Evolutionary conservation across 139 green algal genomes (phyloP).

Genomic region (Coccomyxa sp.): DNA sequence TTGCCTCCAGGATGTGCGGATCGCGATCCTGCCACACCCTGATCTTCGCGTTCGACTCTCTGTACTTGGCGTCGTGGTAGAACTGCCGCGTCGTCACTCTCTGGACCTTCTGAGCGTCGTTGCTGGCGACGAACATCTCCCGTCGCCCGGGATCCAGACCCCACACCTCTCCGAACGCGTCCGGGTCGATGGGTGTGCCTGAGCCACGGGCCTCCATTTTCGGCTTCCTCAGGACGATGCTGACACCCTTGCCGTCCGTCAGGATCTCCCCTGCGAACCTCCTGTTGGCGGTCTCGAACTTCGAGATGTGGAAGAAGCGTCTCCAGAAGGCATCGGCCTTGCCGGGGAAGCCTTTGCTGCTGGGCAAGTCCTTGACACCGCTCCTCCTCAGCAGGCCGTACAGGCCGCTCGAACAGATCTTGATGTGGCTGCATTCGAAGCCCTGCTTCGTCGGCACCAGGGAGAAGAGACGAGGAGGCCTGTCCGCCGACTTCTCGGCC

Average conservation of each 20-base stretch:
- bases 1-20: not conserved
- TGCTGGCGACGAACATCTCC: constrained; percentile 3
- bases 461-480: not conserved
- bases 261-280: not conserved
- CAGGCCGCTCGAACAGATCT: not conserved
- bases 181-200: not conserved
- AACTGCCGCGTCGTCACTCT: not conserved
- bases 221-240: constrained; percentile 1
- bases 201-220: not conserved
- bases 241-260: constrained; percentile 1
- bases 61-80: constrained; percentile 10
- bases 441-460: constrained; percentile 2
- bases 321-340: not conserved
- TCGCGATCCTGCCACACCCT: not conserved
- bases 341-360: not conserved
- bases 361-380: not conserved
- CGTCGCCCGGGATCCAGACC: not conserved
- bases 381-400: not conserved
- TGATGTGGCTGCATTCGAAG: constrained; percentile 6
- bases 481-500: not conserved
- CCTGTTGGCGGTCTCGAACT: constrained; percentile 5
- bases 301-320: not conserved
- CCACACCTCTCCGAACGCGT: constrained; percentile 2
- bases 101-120: not conserved
- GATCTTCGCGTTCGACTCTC: constrained; percentile 2